These are phyloP conservation scores for Penstemon newberryi DNA, from an alignment of 257 asterid species.

Conservation along the genomic window DNA sequence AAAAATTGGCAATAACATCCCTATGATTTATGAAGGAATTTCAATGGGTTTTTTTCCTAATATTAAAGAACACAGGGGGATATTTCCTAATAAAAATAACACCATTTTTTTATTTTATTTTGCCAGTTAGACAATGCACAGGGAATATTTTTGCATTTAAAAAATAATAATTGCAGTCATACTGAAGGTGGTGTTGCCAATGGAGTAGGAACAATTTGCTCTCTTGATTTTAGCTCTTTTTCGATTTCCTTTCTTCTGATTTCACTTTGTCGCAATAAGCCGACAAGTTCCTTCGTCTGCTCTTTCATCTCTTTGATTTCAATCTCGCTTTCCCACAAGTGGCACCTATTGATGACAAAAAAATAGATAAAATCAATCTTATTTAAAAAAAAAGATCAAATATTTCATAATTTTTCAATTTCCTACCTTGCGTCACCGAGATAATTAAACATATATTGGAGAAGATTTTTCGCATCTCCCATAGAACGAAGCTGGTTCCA, in stretches of 20 bases:
- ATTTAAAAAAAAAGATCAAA: background rate
- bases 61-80: no score
- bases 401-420: background rate
- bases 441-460: slow-evolving; percentile 82
- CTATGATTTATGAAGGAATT: no score
- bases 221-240: slow-evolving; percentile 75
- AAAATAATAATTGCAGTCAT: slow-evolving; percentile 30
- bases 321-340: slow-evolving; percentile 79
- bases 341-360: slow-evolving; percentile 58
- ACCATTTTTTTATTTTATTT: no score
- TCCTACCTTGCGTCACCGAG: slow-evolving; percentile 87
- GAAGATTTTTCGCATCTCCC: slow-evolving; percentile 90
- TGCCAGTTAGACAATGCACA: background rate
- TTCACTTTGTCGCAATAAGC: slow-evolving; percentile 83
- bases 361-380: slow-evolving; percentile 13
- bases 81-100: no score
- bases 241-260: slow-evolving; percentile 78
- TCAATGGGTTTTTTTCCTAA: no score
- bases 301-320: slow-evolving; percentile 95
- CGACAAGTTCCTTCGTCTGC: slow-evolving; percentile 86
- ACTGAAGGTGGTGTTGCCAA: slow-evolving; percentile 79
- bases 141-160: no score
- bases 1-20: no score
- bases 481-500: slow-evolving; percentile 97
- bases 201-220: slow-evolving; percentile 56